Evolutionary conservation across 345 rosid genomes (phyloP).

Genomic region (Heritiera littoralis): DNA sequence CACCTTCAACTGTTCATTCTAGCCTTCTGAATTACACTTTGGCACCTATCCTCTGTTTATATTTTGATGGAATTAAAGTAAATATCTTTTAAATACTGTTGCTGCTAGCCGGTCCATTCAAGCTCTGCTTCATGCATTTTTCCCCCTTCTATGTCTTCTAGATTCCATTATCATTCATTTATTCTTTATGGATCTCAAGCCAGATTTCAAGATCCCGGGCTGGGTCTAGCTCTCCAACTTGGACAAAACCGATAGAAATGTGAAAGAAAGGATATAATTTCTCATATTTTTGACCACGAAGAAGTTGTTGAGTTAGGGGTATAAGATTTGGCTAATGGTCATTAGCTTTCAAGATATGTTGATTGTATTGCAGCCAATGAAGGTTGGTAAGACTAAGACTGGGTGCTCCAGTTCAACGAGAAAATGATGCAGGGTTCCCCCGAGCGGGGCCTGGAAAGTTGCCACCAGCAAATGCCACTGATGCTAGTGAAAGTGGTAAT

Average conservation of each 20-base stretch:
- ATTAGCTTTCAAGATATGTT: neutral
- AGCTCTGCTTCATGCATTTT: neutral
- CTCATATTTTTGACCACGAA: neutral
- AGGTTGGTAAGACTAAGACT: constrained; percentile 31
- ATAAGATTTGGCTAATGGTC: neutral
- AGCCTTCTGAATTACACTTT: constrained; percentile 24
- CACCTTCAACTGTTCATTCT: constrained; percentile 32
- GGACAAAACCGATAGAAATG: neutral
- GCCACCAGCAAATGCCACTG: constrained; percentile 22
- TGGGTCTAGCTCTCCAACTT: neutral
- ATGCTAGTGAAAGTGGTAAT: constrained; percentile 11
- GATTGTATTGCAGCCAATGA: constrained; percentile 11
- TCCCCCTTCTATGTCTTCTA: neutral
- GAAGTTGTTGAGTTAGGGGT: neutral
- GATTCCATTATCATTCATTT: neutral
- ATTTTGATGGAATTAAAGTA: constrained; percentile 30
- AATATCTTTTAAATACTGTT: constrained; percentile 9
- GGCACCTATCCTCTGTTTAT: constrained; percentile 28
- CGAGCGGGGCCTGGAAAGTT: constrained; percentile 24
- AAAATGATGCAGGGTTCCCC: constrained; percentile 23
- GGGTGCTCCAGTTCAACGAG: constrained; percentile 32
- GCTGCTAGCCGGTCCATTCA: neutral
- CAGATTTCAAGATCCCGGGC: neutral
- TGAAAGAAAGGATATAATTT: neutral
- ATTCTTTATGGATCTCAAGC: neutral